Percentiles rank a stretch among this genome's conserved stretches.
Conservation (phyloP, 2,329 filamentous ascomycete species). For the Aspergillus luchuensis region DNA sequence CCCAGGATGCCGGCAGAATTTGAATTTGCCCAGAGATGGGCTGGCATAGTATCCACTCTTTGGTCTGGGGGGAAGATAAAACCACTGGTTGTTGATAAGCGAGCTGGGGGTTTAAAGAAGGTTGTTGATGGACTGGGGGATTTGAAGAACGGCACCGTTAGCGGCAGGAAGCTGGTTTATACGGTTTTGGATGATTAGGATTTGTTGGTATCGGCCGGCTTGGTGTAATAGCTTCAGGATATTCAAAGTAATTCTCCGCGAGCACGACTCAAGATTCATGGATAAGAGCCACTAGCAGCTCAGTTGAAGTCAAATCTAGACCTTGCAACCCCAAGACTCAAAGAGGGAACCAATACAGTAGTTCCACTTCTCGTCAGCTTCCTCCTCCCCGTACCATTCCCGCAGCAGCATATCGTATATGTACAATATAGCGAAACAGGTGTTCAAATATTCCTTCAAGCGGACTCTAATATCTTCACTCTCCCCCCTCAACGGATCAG, state of each 20-base stretch:
- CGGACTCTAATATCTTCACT: background rate
- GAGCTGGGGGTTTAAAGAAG: background rate
- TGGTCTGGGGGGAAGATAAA: background rate
- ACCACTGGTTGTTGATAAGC: background rate
- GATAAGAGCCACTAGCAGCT: background rate
- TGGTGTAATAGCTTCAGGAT: too few relatives aligned
- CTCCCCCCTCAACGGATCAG: background rate
- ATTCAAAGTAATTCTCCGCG: too few relatives aligned
- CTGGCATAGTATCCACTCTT: background rate
- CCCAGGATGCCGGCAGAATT: background rate
- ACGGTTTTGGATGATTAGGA: background rate
- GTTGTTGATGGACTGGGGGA: background rate
- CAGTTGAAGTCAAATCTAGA: background rate
- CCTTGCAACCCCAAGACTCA: background rate
- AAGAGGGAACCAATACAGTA: background rate
- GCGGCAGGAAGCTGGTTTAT: background rate
- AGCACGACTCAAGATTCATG: too few relatives aligned
- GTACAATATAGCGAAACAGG: background rate
- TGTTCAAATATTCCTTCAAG: background rate
- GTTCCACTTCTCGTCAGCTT: background rate
- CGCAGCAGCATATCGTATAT: background rate
- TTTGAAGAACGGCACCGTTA: background rate
- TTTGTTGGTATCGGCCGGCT: too few relatives aligned
- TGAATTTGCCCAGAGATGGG: constrained; percentile 3
- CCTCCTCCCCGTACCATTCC: background rate